Evolutionary conservation across 2,329 filamentous ascomycete species (phyloP).

Genomic region (Samsoniella hepiali): DNA sequence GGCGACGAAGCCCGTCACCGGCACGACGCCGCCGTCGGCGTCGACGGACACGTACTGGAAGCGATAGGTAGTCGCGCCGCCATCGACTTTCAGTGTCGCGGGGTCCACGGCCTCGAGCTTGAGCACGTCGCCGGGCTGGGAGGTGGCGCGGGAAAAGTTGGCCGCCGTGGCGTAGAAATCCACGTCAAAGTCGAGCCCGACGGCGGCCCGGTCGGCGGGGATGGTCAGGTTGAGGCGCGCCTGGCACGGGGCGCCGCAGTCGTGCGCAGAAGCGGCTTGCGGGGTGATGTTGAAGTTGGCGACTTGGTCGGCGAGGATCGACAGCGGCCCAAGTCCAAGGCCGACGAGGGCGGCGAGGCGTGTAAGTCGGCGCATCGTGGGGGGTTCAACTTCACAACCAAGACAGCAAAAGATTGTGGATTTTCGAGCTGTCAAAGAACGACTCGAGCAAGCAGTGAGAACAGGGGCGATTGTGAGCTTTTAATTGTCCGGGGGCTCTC

Average conservation of each 20-base stretch:
- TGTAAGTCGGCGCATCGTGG: neutral
- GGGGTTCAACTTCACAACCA: neutral
- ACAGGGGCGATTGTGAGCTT: neutral
- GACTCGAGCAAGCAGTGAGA: neutral
- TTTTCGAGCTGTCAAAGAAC: neutral
- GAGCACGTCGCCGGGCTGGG: constrained; percentile 21
- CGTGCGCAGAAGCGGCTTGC: constrained; percentile 10
- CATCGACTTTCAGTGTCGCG: constrained; percentile 10
- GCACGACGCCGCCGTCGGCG: constrained; percentile 18
- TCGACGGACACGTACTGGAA: constrained; percentile 23
- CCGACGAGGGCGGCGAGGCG: neutral
- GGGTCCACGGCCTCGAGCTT: constrained; percentile 21
- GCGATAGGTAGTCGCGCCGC: constrained; percentile 19
- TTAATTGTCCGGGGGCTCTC: neutral
- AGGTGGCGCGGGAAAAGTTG: constrained; percentile 18
- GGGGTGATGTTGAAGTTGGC: constrained; percentile 14
- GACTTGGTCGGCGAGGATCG: neutral
- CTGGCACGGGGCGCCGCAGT: constrained; percentile 17
- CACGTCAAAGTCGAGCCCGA: constrained; percentile 17
- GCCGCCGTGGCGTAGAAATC: constrained; percentile 19
- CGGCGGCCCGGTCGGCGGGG: constrained; percentile 19
- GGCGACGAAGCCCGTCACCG: constrained; percentile 22
- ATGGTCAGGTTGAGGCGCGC: constrained; percentile 17
- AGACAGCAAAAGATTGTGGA: neutral
- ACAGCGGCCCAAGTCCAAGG: neutral